These are phyloP conservation scores for Trypanosoma cruzi DNA, from an alignment of 208 protist species.

Conservation along the genomic window DNA sequence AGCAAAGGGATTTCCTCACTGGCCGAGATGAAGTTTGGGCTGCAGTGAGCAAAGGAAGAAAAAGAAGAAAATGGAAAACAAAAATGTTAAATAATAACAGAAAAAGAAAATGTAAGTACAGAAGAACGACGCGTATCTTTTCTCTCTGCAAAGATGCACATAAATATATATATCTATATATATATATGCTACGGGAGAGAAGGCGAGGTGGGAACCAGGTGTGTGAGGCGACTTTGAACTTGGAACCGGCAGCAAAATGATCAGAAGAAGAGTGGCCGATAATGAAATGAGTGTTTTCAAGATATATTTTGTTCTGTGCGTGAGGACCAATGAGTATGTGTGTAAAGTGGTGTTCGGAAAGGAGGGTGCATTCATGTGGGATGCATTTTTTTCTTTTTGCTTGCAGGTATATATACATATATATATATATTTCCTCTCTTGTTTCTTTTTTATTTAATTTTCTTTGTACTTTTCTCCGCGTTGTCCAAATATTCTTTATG, in stretches of 20 bases:
- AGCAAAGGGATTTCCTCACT: constrained; percentile 80
- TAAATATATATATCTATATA: not conserved
- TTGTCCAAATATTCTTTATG: no score
- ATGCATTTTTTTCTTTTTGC: not conserved
- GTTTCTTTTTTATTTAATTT: no score
- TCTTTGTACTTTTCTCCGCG: no score
- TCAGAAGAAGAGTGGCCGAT: not conserved
- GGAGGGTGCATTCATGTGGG: no score
- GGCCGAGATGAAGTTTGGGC: constrained; percentile 68
- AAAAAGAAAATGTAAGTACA: not conserved
- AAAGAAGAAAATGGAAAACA: not conserved
- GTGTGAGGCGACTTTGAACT: not conserved
- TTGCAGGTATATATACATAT: not conserved
- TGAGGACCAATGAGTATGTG: no score
- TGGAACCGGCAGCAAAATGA: no score
- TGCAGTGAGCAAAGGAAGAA: not conserved
- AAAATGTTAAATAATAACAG: not conserved
- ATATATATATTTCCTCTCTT: not conserved
- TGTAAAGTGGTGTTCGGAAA: not conserved
- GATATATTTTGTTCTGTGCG: not conserved
- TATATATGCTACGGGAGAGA: not conserved
- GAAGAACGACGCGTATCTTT: not conserved
- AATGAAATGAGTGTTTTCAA: not conserved
- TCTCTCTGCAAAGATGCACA: not conserved
- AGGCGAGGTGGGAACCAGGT: not conserved